Evolutionary conservation across 2,329 filamentous ascomycete species (phyloP).

Genomic region (Fusarium tjaetaba): DNA sequence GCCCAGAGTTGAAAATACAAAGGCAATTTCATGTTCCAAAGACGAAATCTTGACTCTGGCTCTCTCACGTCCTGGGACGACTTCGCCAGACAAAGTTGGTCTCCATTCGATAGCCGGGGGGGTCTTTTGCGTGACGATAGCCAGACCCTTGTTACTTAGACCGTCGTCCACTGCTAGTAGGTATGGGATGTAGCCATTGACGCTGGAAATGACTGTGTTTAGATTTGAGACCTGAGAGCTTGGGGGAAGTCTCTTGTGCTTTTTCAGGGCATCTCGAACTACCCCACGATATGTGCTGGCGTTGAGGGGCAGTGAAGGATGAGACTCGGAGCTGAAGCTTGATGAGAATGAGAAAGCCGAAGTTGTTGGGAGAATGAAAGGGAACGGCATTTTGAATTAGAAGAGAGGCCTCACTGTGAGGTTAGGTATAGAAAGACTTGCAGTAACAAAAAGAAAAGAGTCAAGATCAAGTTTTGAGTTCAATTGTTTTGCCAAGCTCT

Average conservation of each 20-base stretch:
- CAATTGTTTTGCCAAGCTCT: conserved; percentile 36
- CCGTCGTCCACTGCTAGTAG: conserved; percentile 81
- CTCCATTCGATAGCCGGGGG: conserved; percentile 82
- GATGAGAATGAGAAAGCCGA: conserved; percentile 85
- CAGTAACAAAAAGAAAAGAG: not conserved
- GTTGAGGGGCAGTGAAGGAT: conserved; percentile 86
- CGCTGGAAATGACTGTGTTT: conserved; percentile 71
- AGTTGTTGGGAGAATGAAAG: conserved; percentile 88
- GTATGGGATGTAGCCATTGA: conserved; percentile 85
- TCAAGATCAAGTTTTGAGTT: conserved; percentile 7
- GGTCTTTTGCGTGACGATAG: conserved; percentile 66
- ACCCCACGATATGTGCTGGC: conserved; percentile 87
- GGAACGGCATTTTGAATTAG: conserved; percentile 92
- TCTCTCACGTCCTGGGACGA: conserved; percentile 71
- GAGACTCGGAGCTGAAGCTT: conserved; percentile 80
- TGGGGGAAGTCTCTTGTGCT: conserved; percentile 85
- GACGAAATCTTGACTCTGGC: conserved; percentile 75
- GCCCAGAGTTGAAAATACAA: conserved; percentile 79
- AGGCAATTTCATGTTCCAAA: conserved; percentile 85
- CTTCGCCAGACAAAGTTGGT: conserved; percentile 75
- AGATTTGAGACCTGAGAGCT: conserved; percentile 77
- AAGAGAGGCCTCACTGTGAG: not conserved
- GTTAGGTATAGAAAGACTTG: not conserved
- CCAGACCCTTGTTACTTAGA: conserved; percentile 60
- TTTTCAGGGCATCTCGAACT: conserved; percentile 84